Base-by-base conservation (phyloP, 2,329 filamentous ascomycete genomes). In the Fusarium sp. region DNA sequence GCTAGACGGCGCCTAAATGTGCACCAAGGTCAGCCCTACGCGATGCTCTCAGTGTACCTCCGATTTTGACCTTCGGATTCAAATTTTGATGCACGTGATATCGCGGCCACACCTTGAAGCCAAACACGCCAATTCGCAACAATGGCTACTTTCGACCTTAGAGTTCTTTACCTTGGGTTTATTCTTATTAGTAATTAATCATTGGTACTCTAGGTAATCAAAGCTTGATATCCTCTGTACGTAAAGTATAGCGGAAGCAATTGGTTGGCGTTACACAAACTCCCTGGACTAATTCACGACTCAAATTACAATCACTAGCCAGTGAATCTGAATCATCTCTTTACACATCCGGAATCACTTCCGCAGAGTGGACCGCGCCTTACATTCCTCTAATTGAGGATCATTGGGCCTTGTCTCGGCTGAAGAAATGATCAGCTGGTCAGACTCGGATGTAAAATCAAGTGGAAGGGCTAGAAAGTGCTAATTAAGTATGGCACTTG, bases 31-130 rank as follows among this genome's bases (percentile, higher is more conserved):
- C 57, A 57, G 46, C 44, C 54, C n/a, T 58, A 42, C 43, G 14
- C 9, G 57, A 39, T 54, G 22, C 1, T 1, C 3, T 3, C 14
- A 11, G 18, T 7, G 60, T 68, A 56, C 39, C 40, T 52, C 1
- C 7, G 0, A 2, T 2, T 18, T 4, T 7, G 51, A 48, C n/a
- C 24, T 26, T 18, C 14, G 22, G 13, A 31, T 44, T 18, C 15
- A 9, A 6, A 43, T 17, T 28, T 31, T 5, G 5, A 15, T 36
- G 34, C 52, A 72, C 56, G 68, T 71, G 68, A 71, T 48, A 43
- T 43, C 22, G 44, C 22, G 18, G 39, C 26, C 28, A 63, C 53
- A 22, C 55, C 48, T 26, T 58, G 36, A 45, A 34, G 7, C 11
- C 0, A 13, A 33, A 26, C 10, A 34, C 10, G 14, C 10, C 28